Base-by-base conservation (phyloP, 2,329 filamentous ascomycete genomes). In the Sporothrix sp. region DNA sequence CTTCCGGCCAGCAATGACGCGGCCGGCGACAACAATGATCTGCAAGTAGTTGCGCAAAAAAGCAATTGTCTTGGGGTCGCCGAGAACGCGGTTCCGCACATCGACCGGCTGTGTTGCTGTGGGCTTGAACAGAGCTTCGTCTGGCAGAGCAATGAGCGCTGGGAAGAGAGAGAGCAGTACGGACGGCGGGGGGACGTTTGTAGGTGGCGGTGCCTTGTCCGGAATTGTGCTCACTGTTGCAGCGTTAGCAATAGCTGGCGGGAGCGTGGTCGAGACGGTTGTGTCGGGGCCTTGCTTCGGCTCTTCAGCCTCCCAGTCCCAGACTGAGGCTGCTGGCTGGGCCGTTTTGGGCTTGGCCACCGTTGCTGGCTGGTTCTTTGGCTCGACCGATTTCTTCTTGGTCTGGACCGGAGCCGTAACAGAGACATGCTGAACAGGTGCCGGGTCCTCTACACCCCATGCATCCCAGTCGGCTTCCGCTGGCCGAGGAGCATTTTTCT, bases 161-260 rank as follows among this genome's bases (percentile, higher is more conserved):
- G 87, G 81, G 57, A 95, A 88, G 7, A 88, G 66, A 8, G 85
- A 82, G 20, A 97, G 74, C 13, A 97, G 72, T 18, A 95, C 75
- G 1, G 87, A 87, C 1, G 91, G 91, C 4, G 91, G 91, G 9
- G 91, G 91, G 7, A 96, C 81, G 61, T 95, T 96, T 16, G 82
- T 87, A 5, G 89, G 89, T 6, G 87, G 85, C 21, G 73, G 68
- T 5, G 65, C 63, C 35, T 64, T 62, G 51, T 70, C 64, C n/a
- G 61, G 54, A 46, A 61, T 43, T 14, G 49, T 16, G 45, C 36
- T 42, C 25, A 42, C 30, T 14, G 39, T 28, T 2, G 49, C 21
- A 4, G 59, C 35, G 7, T 50, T 53, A 25, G 38, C 45, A n/a
- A 55, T 45, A 6, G 39, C 48, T 1, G 52, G 25, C 9, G 54